phyloP scores from a whole-genome alignment of 23 red algal genomes.

The Gracilaria gracilis region DNA sequence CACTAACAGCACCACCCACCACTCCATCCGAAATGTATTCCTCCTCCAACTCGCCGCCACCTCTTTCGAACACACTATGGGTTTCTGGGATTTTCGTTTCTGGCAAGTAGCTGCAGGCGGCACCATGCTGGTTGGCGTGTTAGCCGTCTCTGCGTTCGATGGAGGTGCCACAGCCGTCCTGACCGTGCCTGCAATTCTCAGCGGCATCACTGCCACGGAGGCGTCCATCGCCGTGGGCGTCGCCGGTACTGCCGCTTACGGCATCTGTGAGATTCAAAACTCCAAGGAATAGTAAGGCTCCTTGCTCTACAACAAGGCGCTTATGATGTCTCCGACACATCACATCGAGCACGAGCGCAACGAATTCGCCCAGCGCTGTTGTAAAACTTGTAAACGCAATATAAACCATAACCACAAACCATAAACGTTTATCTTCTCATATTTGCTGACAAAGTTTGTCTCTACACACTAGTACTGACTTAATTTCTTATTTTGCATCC shows the following conservation, averaged over 20 bases:
- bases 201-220: not conserved
- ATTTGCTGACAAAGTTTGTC: too few species aligned
- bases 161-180: not conserved
- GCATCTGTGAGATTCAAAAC: not conserved
- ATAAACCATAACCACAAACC: too few species aligned
- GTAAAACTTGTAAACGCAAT: too few species aligned
- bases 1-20: conserved; percentile 13
- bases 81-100: not conserved
- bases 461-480: too few species aligned
- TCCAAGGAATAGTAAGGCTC: too few species aligned
- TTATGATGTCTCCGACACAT: too few species aligned
- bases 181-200: not conserved
- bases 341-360: too few species aligned
- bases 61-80: not conserved
- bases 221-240: not conserved
- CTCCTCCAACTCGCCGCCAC: not conserved
- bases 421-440: too few species aligned
- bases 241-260: not conserved
- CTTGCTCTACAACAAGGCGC: too few species aligned
- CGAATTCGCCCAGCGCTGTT: too few species aligned
- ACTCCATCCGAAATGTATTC: not conserved
- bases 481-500: too few species aligned
- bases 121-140: not conserved
- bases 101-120: not conserved
- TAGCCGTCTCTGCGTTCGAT: not conserved